Percentiles rank a stretch among this genome's conserved stretches.
phyloP scores from a whole-genome alignment of 345 rosid genomes.

The Syzygium aromaticum region DNA sequence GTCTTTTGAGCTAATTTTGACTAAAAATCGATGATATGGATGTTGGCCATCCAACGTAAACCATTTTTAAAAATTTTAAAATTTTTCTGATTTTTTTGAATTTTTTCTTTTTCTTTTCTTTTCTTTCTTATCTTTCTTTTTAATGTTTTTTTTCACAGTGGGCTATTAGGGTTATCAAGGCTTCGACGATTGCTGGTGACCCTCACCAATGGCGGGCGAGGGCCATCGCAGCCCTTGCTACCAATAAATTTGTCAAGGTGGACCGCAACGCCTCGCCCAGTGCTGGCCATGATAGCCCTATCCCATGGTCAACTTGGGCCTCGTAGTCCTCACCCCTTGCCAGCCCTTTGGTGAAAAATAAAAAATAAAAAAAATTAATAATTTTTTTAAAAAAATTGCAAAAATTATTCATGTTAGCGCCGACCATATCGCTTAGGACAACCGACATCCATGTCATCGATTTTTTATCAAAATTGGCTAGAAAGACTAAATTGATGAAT shows the following conservation, averaged over 20 bases:
- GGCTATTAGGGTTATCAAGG: background rate
- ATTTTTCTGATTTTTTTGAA: accelerated
- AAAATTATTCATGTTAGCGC: too few relatives aligned
- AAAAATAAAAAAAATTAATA: too few relatives aligned
- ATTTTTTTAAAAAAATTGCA: too few relatives aligned
- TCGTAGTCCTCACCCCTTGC: background rate
- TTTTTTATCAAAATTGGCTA: accelerated
- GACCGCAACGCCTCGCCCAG: accelerated
- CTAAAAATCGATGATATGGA: too few relatives aligned
- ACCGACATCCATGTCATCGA: accelerated
- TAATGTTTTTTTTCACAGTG: background rate
- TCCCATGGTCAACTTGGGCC: background rate
- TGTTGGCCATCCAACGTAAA: accelerated
- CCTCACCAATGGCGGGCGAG: background rate
- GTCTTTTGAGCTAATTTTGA: accelerated
- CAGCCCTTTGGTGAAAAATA: background rate
- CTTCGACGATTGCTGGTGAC: background rate
- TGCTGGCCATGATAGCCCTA: background rate
- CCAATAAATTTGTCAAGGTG: background rate
- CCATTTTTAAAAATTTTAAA: background rate
- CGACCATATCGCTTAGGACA: too few relatives aligned
- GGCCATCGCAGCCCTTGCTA: accelerated
- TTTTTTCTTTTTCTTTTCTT: background rate
- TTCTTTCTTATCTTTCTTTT: background rate
- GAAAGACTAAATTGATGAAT: background rate